Evolutionary conservation across 352 stramenopile species (phyloP).

Genomic region (Pythium utonaiense): DNA sequence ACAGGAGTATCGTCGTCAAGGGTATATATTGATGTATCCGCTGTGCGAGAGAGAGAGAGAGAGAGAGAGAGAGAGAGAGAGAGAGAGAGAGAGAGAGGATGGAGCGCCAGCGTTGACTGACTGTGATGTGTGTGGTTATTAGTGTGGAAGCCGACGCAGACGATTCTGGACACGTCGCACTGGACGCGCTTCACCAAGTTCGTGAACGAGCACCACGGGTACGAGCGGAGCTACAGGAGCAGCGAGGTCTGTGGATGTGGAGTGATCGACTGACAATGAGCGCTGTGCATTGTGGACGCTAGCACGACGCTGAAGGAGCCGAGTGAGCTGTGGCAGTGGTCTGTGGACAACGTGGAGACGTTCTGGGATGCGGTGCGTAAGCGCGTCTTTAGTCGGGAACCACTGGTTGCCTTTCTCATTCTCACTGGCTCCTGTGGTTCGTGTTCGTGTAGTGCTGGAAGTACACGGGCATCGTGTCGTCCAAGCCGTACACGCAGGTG

Average conservation of each 20-base stretch:
- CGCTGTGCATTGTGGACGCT: not conserved
- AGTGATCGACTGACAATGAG: no score
- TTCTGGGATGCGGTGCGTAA: conserved; percentile 54
- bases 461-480: conserved; percentile 65
- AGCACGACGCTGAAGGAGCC: conserved; percentile 41
- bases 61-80: no score
- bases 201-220: conserved; percentile 59
- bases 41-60: no score
- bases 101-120: not conserved
- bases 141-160: conserved; percentile 58
- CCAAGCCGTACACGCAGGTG: conserved; percentile 45
- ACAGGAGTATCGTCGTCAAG: no score
- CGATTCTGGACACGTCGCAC: conserved; percentile 48
- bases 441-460: conserved; percentile 45
- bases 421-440: not conserved
- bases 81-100: no score
- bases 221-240: no score
- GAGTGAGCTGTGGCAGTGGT: conserved; percentile 68
- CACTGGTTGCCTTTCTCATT: not conserved
- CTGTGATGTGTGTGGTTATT: not conserved
- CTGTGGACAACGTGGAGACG: conserved; percentile 53
- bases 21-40: no score
- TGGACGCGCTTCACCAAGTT: conserved; percentile 66
- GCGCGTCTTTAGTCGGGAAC: not conserved
- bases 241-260: not conserved